These are phyloP conservation scores for Talaromyces albobiverticillius DNA, from an alignment of 2,329 filamentous ascomycete species.

Conservation along the genomic window DNA sequence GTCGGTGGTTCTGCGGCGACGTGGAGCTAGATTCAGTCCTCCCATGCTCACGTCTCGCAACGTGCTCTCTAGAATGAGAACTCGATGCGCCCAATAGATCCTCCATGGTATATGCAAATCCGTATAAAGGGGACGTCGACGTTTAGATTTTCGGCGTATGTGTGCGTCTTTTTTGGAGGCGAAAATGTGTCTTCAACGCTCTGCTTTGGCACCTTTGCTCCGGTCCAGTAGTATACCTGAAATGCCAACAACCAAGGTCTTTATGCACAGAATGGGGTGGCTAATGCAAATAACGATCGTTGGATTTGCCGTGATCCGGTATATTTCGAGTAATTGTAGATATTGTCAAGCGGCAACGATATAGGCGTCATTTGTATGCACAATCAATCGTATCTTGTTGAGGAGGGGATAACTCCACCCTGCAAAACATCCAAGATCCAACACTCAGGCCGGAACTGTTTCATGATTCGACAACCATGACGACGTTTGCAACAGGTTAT, in stretches of 20 bases:
- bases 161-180: neutral
- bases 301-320: neutral
- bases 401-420: neutral
- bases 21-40: conserved; percentile 26
- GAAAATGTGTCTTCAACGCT: neutral
- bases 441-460: conserved; percentile 7
- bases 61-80: conserved; percentile 19
- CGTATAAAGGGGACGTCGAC: neutral
- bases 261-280: neutral
- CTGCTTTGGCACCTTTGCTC: neutral
- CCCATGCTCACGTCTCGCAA: conserved; percentile 16
- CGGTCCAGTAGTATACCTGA: neutral
- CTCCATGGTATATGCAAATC: conserved; percentile 7
- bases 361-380: neutral
- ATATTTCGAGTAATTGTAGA: neutral
- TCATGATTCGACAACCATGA: conserved; percentile 9
- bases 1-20: conserved; percentile 24
- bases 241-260: neutral
- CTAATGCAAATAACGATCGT: neutral
- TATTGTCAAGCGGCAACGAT: neutral
- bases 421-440: neutral
- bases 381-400: neutral
- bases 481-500: neutral
- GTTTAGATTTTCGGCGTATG: neutral
- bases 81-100: conserved; percentile 6